Evolutionary conservation across 306 rosid genomes (phyloP).

Genomic region (Castanea mollissima): DNA sequence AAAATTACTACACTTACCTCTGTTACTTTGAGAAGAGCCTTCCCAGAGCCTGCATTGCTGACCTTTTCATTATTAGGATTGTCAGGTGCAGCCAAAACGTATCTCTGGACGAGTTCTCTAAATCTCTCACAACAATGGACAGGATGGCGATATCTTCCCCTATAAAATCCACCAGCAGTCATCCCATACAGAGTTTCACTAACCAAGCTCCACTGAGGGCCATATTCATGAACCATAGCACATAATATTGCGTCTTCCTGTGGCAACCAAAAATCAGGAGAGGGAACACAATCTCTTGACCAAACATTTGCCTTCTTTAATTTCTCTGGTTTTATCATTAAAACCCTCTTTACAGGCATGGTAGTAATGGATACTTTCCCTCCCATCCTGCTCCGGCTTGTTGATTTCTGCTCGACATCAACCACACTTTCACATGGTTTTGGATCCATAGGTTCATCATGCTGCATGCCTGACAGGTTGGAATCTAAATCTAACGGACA

Average conservation of each 20-base stretch:
- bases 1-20: constrained; percentile 56
- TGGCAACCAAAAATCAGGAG: constrained; percentile 86
- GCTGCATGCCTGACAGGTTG: constrained; percentile 48
- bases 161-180: constrained; percentile 84
- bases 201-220: constrained; percentile 88
- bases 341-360: constrained; percentile 81
- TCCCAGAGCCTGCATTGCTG: constrained; percentile 73
- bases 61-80: constrained; percentile 67
- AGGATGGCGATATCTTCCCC: constrained; percentile 96
- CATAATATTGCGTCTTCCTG: constrained; percentile 94
- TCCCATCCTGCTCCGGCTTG: constrained; percentile 74
- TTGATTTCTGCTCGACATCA: constrained; percentile 65
- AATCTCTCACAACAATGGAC: constrained; percentile 96
- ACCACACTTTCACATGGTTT: constrained; percentile 46
- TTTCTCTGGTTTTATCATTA: constrained; percentile 83
- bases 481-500: constrained; percentile 63
- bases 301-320: constrained; percentile 74
- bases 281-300: constrained; percentile 87
- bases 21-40: constrained; percentile 91
- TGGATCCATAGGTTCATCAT: constrained; percentile 54
- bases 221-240: constrained; percentile 91
- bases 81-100: constrained; percentile 60
- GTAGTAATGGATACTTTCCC: constrained; percentile 86
- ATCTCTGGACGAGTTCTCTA: constrained; percentile 81
- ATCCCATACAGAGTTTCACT: constrained; percentile 76